Conservation (phyloP, 306 rosid genomes). For the Hylodesmum podocarpum region DNA sequence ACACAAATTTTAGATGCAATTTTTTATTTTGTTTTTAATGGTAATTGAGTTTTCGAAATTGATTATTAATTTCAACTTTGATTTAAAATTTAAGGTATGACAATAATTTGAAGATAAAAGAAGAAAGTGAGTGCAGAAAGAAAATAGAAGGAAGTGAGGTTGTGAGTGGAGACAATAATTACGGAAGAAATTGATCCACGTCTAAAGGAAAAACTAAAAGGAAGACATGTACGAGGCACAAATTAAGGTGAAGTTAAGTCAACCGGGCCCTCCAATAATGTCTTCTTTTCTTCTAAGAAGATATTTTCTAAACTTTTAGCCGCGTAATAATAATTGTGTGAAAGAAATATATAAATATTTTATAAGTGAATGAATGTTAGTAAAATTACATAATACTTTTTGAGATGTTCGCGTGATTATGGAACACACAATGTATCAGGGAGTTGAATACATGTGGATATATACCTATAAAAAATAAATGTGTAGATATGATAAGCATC, state of each 20-base stretch:
- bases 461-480: too few species aligned
- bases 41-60: background rate
- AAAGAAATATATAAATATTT: too few species aligned
- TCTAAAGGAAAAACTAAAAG: background rate
- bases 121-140: background rate
- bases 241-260: background rate
- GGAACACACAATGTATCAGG: too few species aligned
- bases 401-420: too few species aligned
- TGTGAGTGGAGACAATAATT: background rate
- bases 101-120: background rate
- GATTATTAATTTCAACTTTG: background rate
- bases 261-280: background rate
- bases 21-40: background rate
- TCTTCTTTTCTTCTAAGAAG: background rate
- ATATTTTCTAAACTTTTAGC: background rate
- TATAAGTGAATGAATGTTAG: too few species aligned
- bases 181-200: background rate
- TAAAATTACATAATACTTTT: too few species aligned
- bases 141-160: background rate
- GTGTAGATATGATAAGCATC: too few species aligned
- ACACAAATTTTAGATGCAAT: background rate
- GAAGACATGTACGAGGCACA: background rate
- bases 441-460: too few species aligned
- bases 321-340: background rate
- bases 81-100: background rate